Conservation (phyloP, 106 monocot genomes). For the Dioscorea zingiberensis region DNA sequence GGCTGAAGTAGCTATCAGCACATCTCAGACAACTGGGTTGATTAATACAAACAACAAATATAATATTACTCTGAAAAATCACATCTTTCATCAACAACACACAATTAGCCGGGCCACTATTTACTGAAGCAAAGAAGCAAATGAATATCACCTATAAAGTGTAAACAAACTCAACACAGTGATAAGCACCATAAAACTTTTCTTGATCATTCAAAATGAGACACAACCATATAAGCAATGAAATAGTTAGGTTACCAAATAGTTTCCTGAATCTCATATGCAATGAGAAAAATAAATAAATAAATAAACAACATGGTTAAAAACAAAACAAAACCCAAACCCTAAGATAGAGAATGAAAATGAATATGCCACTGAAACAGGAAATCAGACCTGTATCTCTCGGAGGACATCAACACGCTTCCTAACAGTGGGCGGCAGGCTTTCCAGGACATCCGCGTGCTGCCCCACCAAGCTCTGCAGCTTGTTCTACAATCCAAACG, state of each 20-base stretch:
- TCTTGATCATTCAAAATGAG: no score
- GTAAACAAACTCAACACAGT: no score
- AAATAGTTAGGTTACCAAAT: not conserved
- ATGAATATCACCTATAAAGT: no score
- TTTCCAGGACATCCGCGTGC: conserved; percentile 25
- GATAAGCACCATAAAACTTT: no score
- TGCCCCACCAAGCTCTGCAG: conserved; percentile 40
- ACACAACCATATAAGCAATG: not conserved
- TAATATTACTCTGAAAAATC: no score
- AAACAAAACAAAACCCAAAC: not conserved
- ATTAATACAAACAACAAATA: no score
- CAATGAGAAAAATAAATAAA: not conserved
- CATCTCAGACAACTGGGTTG: no score
- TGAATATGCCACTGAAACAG: not conserved
- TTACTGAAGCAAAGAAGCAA: no score
- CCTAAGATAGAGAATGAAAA: not conserved
- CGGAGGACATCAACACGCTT: conserved; percentile 45
- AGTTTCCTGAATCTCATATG: no score
- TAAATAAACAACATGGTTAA: not conserved
- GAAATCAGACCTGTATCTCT: conserved; percentile 41
- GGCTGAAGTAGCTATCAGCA: no score
- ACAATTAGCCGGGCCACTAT: no score
- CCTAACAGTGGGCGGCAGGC: conserved; percentile 27
- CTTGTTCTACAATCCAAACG: conserved; percentile 17
- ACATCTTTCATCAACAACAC: no score